phyloP scores from a whole-genome alignment of 192 early-diverging fungal genomes.

The Backusella psychrophila region DNA sequence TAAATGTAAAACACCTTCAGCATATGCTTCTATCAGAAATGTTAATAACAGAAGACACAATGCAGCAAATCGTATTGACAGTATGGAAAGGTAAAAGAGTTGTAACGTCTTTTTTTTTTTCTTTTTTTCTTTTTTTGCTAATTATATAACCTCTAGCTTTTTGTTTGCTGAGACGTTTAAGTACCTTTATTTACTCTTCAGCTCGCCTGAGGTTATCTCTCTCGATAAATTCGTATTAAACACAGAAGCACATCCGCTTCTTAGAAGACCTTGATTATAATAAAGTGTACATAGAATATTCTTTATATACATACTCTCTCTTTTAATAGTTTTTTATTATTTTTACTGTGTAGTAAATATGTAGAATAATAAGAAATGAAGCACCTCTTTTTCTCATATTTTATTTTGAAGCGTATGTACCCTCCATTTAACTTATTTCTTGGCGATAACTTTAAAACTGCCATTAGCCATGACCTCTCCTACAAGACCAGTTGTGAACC shows the following conservation, averaged over 20 bases:
- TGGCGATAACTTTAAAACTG: constrained; percentile 29
- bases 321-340: neutral
- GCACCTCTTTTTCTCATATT: constrained; percentile 24
- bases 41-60: constrained; percentile 13
- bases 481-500: constrained; percentile 84
- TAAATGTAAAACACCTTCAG: constrained; percentile 43
- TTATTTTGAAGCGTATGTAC: constrained; percentile 56
- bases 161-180: constrained; percentile 75
- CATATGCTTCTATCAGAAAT: constrained; percentile 44
- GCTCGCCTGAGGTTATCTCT: constrained; percentile 48
- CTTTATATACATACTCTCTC: neutral
- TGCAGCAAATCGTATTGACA: constrained; percentile 15
- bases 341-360: neutral
- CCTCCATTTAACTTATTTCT: constrained; percentile 67
- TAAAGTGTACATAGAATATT: neutral
- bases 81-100: constrained; percentile 28
- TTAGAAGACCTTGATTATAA: constrained; percentile 6
- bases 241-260: constrained; percentile 65
- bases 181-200: constrained; percentile 65
- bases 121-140: neutral
- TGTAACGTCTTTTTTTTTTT: too few relatives aligned
- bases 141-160: constrained; percentile 33
- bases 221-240: constrained; percentile 67
- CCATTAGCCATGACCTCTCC: constrained; percentile 47
- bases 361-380: neutral